Percentiles rank a stretch among this genome's conserved stretches.
phyloP scores from a whole-genome alignment of 2,329 filamentous ascomycete genomes.

The Plectosphaerella sp. region DNA sequence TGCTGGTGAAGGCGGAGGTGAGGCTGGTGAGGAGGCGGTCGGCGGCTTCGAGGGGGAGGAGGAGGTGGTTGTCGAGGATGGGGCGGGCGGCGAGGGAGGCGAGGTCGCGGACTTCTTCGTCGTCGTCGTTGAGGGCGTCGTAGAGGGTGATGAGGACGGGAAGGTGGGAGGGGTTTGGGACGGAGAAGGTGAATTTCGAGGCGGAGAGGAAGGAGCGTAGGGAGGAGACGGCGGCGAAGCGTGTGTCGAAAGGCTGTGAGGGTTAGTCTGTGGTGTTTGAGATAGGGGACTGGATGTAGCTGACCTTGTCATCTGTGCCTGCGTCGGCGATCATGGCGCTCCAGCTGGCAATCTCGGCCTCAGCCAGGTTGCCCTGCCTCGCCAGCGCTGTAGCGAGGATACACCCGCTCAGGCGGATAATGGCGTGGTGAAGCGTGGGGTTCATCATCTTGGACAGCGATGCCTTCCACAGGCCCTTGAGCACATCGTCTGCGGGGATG shows the following conservation, averaged over 20 bases:
- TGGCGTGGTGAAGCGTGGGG: conserved; percentile 44
- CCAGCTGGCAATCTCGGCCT: conserved; percentile 32
- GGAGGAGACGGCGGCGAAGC: conserved; percentile 54
- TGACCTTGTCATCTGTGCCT: conserved; percentile 43
- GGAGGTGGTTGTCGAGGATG: conserved; percentile 39
- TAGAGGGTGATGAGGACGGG: conserved; percentile 64
- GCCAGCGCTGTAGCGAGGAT: conserved; percentile 31
- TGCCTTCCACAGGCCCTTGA: conserved; percentile 36
- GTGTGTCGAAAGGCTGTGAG: conserved; percentile 57
- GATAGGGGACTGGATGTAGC: conserved; percentile 10
- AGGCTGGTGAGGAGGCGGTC: conserved; percentile 40
- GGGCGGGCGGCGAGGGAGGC: conserved; percentile 47
- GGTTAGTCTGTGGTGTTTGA: conserved; percentile 4
- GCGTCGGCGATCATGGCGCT: conserved; percentile 45
- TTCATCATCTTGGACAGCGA: conserved; percentile 34
- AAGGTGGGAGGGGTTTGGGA: conserved; percentile 33
- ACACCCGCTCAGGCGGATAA: conserved; percentile 42
- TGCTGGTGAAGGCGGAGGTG: conserved; percentile 24
- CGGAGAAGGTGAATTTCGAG: conserved; percentile 17
- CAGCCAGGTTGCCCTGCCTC: conserved; percentile 7
- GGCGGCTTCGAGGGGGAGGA: conserved; percentile 44
- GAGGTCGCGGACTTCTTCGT: conserved; percentile 75
- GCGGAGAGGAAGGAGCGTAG: conserved; percentile 44
- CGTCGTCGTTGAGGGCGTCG: conserved; percentile 80
- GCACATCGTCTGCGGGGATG: conserved; percentile 25